Evolutionary conservation across 768 basidiomycete species (phyloP).

Genomic region (Leccinellum rugosiceps): DNA sequence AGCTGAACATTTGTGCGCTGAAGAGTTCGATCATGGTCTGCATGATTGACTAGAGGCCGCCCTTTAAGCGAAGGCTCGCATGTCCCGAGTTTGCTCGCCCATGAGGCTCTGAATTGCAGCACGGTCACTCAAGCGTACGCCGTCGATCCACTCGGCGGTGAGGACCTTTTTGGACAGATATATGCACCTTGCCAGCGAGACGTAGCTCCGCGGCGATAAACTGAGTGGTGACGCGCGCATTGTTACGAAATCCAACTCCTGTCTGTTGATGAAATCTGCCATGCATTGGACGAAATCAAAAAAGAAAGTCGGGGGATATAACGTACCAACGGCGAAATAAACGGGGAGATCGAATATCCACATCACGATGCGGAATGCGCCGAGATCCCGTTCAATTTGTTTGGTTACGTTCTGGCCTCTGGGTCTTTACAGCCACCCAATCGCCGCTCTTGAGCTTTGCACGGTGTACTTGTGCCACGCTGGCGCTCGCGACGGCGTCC

Average conservation of each 20-base stretch:
- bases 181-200: slow-evolving; percentile 67
- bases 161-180: slow-evolving; percentile 83
- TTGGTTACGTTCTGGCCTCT: slow-evolving; percentile 85
- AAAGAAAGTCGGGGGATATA: not conserved
- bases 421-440: slow-evolving; percentile 91
- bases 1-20: slow-evolving; percentile 86
- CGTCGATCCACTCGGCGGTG: slow-evolving; percentile 83
- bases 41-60: slow-evolving; percentile 69
- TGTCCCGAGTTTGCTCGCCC: slow-evolving; percentile 41
- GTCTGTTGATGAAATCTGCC: slow-evolving; percentile 72
- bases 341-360: slow-evolving; percentile 83
- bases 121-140: slow-evolving; percentile 69
- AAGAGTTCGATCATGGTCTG: slow-evolving; percentile 85
- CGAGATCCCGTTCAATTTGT: slow-evolving; percentile 85
- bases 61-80: slow-evolving; percentile 39
- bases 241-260: slow-evolving; percentile 80
- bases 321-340: slow-evolving; percentile 72
- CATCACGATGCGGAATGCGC: slow-evolving; percentile 66
- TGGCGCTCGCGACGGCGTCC: slow-evolving; percentile 78
- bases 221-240: slow-evolving; percentile 66
- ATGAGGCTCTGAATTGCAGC: slow-evolving; percentile 53
- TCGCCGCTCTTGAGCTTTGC: slow-evolving; percentile 54
- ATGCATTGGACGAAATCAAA: not conserved
- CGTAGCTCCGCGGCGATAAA: slow-evolving; percentile 70
- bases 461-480: slow-evolving; percentile 89